Percentiles rank a stretch among this genome's conserved stretches.
Evolutionary conservation across 2,329 filamentous ascomycete species (phyloP).

Genomic region (Coniochaeta ligniaria): DNA sequence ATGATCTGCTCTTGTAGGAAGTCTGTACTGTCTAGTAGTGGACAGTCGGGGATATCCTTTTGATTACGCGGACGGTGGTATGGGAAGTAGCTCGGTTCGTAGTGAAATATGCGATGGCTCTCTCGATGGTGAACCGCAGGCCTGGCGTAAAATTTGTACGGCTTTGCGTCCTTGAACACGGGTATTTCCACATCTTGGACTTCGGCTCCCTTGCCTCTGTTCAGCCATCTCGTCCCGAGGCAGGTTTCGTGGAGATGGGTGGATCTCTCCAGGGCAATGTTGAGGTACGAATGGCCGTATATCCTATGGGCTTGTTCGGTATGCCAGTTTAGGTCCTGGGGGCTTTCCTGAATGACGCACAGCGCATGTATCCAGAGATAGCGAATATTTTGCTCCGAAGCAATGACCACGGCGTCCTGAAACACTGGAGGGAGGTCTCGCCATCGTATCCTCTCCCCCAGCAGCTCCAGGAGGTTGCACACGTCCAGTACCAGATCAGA

Average conservation of each 20-base stretch:
- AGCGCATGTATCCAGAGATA: conserved; percentile 9
- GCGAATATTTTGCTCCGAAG: conserved; percentile 1
- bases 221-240: not conserved
- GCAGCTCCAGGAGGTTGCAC: not conserved
- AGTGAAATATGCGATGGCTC: not conserved
- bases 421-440: not conserved
- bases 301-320: not conserved
- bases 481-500: not conserved
- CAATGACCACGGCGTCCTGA: conserved; percentile 4
- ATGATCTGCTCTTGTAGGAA: conserved; percentile 1
- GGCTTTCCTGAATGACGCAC: conserved; percentile 12
- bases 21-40: not conserved
- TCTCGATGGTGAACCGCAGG: not conserved
- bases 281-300: conserved; percentile 1
- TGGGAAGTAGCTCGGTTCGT: not conserved
- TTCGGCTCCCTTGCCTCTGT: not conserved
- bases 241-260: not conserved
- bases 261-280: not conserved
- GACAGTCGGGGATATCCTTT: not conserved
- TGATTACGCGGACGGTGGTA: not conserved
- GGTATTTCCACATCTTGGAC: not conserved
- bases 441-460: not conserved
- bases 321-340: not conserved
- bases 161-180: conserved; percentile 1
- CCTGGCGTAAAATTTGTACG: not conserved